phyloP scores from a whole-genome alignment of 163 green algal species.

The Trebouxiophyceae sp. region DNA sequence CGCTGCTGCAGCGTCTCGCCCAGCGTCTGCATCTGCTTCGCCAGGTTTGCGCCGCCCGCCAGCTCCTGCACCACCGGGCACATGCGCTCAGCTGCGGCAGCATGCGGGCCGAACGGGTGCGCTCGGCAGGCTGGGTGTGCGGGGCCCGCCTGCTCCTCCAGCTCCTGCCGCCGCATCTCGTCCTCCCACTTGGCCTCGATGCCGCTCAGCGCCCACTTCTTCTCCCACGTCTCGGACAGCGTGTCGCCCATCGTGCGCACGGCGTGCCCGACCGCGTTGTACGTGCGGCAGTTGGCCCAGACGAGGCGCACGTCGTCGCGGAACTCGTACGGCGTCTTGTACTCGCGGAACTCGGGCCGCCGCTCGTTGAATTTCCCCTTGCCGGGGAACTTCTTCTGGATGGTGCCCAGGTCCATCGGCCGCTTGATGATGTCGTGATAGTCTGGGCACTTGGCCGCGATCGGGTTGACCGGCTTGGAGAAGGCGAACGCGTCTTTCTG shows the following conservation, averaged over 20 bases:
- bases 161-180: slow-evolving; percentile 27
- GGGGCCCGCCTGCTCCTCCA: slow-evolving; percentile 11
- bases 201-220: slow-evolving; percentile 41
- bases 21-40: neutral
- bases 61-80: neutral
- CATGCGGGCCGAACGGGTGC: too few relatives aligned
- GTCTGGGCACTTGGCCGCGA: slow-evolving; percentile 34
- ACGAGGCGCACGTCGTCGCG: slow-evolving; percentile 62
- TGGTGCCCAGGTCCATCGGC: slow-evolving; percentile 85
- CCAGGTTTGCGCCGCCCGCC: neutral
- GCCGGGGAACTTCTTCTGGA: slow-evolving; percentile 42
- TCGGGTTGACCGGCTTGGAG: slow-evolving; percentile 54
- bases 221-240: slow-evolving; percentile 56
- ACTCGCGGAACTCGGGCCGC: slow-evolving; percentile 18
- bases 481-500: slow-evolving; percentile 48
- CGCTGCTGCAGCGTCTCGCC: neutral
- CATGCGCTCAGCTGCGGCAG: too few relatives aligned
- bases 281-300: slow-evolving; percentile 59
- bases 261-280: slow-evolving; percentile 45
- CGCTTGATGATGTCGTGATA: slow-evolving; percentile 77
- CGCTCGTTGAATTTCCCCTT: neutral
- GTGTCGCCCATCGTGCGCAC: slow-evolving; percentile 53
- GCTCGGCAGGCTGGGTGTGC: too few relatives aligned
- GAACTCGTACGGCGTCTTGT: slow-evolving; percentile 54
- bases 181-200: slow-evolving; percentile 53